Conservation (phyloP, 2,329 filamentous ascomycete species). For the Apiospora rasikravindrae region DNA sequence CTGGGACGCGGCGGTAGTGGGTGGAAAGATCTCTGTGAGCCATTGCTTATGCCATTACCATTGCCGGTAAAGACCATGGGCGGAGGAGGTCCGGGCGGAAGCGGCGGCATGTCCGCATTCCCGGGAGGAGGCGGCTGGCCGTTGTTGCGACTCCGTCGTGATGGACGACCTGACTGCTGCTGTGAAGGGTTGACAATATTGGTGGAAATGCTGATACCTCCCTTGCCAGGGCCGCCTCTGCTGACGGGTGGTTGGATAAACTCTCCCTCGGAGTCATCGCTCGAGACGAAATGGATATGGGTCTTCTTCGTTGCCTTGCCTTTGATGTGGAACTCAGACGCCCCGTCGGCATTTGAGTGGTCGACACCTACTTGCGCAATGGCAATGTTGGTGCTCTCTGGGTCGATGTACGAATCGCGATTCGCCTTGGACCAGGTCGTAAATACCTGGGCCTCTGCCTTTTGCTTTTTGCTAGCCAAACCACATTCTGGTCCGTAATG, state of each 20-base stretch:
- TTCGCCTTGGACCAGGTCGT: slow-evolving; percentile 60
- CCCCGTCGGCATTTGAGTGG: slow-evolving; percentile 2
- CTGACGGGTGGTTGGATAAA: slow-evolving; percentile 35
- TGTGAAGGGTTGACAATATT: slow-evolving; percentile 29
- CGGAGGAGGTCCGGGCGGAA: slow-evolving; percentile 1
- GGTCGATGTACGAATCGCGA: slow-evolving; percentile 55
- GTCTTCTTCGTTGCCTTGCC: slow-evolving; percentile 34
- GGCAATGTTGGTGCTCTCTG: slow-evolving; percentile 44
- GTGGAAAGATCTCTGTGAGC: neutral
- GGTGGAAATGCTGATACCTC: slow-evolving; percentile 36
- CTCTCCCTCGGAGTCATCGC: slow-evolving; percentile 41
- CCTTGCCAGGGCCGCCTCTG: slow-evolving; percentile 27
- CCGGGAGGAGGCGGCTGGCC: slow-evolving; percentile 6
- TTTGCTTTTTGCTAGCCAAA: slow-evolving; percentile 28
- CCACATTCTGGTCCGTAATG: slow-evolving; percentile 65
- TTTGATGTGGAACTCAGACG: slow-evolving; percentile 32
- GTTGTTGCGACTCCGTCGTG: neutral
- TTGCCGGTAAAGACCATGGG: neutral
- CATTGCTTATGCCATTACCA: neutral
- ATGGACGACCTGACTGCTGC: neutral
- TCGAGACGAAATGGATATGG: slow-evolving; percentile 40
- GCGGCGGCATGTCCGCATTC: neutral
- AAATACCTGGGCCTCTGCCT: slow-evolving; percentile 33
- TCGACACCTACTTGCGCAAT: slow-evolving; percentile 39
- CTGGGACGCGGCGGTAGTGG: neutral